Conservation (phyloP, 805 yeast genomes). For the Lipomyces mesembrius region DNA sequence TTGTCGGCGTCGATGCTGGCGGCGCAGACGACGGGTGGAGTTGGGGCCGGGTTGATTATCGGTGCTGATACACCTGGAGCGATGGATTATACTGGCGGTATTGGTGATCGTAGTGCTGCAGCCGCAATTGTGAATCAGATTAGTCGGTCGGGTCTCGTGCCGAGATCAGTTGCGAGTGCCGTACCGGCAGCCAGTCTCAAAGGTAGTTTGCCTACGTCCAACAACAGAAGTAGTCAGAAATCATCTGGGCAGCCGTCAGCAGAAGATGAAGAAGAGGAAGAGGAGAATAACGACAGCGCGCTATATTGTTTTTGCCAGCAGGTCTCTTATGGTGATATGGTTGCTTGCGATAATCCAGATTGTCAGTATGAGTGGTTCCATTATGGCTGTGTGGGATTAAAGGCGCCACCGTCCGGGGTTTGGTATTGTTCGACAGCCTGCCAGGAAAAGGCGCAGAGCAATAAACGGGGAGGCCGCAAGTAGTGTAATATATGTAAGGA, state of each 20-base stretch:
- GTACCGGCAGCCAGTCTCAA: slow-evolving; percentile 12
- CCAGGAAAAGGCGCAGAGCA: slow-evolving; percentile 26
- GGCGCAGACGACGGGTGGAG: neutral
- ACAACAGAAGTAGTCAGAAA: neutral
- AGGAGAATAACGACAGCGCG: slow-evolving; percentile 58
- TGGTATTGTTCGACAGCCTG: slow-evolving; percentile 82
- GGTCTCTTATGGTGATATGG: slow-evolving; percentile 94
- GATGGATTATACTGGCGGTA: neutral
- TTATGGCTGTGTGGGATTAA: slow-evolving; percentile 89
- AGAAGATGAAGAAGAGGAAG: slow-evolving; percentile 35
- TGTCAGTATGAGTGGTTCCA: slow-evolving; percentile 96
- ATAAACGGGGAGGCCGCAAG: slow-evolving; percentile 27
- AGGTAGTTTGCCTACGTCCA: neutral
- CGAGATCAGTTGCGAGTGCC: slow-evolving; percentile 28
- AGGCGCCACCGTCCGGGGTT: slow-evolving; percentile 84
- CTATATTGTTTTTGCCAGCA: slow-evolving; percentile 92
- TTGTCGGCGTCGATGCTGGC: slow-evolving; percentile 5
- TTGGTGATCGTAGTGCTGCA: slow-evolving; percentile 23
- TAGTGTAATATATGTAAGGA: slow-evolving; percentile 6
- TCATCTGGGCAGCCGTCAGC: slow-evolving; percentile 5
- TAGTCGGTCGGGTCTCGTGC: slow-evolving; percentile 24
- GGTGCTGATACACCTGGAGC: slow-evolving; percentile 1
- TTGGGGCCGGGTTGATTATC: neutral
- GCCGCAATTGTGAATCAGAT: slow-evolving; percentile 30
- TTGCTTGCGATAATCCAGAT: slow-evolving; percentile 89